Percentiles rank a stretch among this genome's conserved stretches.
Evolutionary conservation across 73 alveolate species (phyloP).

Genomic region (Paramecium caudatum): DNA sequence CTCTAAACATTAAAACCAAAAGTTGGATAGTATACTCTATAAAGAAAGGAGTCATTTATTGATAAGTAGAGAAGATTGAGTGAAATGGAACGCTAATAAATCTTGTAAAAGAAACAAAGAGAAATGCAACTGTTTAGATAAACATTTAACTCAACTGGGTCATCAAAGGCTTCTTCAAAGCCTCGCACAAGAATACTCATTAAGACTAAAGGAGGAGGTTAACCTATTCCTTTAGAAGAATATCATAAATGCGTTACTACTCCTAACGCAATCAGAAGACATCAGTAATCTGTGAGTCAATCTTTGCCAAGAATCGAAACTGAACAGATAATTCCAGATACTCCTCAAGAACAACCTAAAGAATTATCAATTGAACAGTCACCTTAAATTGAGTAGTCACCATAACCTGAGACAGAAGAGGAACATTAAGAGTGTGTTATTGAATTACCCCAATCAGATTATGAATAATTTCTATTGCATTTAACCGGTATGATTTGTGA

Average conservation of each 20-base stretch:
- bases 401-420: too few species aligned
- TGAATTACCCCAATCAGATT: conserved; percentile 32
- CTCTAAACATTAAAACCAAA: conserved; percentile 9
- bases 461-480: conserved; percentile 12
- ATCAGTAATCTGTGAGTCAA: neutral
- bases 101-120: neutral
- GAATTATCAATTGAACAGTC: too few species aligned
- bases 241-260: neutral
- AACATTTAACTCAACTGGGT: neutral
- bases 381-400: too few species aligned
- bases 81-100: conserved; percentile 4
- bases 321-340: neutral
- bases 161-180: neutral
- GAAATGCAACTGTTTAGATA: conserved; percentile 43
- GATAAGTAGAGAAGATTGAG: conserved; percentile 7
- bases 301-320: neutral
- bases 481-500: neutral
- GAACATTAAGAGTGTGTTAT: conserved; percentile 25
- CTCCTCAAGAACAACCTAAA: neutral
- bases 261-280: neutral
- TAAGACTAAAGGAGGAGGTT: neutral
- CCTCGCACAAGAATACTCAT: conserved; percentile 21
- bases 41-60: neutral
- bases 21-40: neutral
- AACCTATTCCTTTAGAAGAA: conserved; percentile 18